Evolutionary conservation across 768 basidiomycete species (phyloP).

Genomic region (Mycena olivaceomarginata): DNA sequence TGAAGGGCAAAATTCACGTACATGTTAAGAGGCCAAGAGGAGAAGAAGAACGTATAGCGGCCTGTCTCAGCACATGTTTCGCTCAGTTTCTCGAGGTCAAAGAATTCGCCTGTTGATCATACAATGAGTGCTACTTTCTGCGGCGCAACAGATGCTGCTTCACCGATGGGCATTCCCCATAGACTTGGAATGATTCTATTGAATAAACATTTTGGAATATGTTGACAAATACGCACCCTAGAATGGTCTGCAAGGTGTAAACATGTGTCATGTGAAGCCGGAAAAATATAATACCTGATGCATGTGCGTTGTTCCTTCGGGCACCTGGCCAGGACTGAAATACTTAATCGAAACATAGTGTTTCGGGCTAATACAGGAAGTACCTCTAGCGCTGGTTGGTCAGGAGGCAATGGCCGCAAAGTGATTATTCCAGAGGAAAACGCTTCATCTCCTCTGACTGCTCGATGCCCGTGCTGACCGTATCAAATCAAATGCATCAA

Average conservation of each 20-base stretch:
- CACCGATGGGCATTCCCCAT: slow-evolving; percentile 86
- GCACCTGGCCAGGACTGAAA: slow-evolving; percentile 74
- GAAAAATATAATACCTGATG: slow-evolving; percentile 70
- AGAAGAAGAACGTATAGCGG: slow-evolving; percentile 85
- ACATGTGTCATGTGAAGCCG: slow-evolving; percentile 16
- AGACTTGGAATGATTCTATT: slow-evolving; percentile 58
- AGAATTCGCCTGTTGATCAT: slow-evolving; percentile 73
- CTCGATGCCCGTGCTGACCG: slow-evolving; percentile 77
- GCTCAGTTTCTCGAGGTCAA: slow-evolving; percentile 81
- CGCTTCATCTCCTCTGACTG: slow-evolving; percentile 83
- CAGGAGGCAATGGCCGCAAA: slow-evolving; percentile 82
- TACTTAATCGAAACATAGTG: slow-evolving; percentile 28
- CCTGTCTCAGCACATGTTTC: slow-evolving; percentile 73
- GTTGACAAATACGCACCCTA: slow-evolving; percentile 65
- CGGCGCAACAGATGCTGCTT: slow-evolving; percentile 34
- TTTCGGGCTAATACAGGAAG: slow-evolving; percentile 18
- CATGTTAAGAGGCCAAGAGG: slow-evolving; percentile 86
- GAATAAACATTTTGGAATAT: background rate
- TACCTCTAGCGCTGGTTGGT: slow-evolving; percentile 81
- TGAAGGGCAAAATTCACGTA: slow-evolving; percentile 53
- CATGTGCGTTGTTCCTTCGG: slow-evolving; percentile 64
- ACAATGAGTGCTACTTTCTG: background rate
- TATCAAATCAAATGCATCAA: slow-evolving; percentile 18
- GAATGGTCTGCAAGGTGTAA: slow-evolving; percentile 65
- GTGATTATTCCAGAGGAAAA: slow-evolving; percentile 87